phyloP scores from a whole-genome alignment of 1,284 basidiomycete species.

The Neotropicomus parvogracilis region DNA sequence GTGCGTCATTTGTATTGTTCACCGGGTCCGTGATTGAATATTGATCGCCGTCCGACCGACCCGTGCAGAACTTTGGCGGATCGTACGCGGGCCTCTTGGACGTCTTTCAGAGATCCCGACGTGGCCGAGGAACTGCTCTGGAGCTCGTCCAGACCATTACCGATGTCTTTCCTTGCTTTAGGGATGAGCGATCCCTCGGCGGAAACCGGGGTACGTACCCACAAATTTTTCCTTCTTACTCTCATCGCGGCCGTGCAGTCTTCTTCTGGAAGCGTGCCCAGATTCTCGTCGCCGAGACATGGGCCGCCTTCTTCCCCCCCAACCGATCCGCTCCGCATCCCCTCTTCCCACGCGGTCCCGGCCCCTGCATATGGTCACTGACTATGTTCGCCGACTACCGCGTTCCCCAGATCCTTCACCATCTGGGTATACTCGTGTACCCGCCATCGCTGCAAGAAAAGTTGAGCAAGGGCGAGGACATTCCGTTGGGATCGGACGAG shows the following conservation, averaged over 20 bases:
- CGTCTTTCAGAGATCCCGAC: conserved; percentile 52
- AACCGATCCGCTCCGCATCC: conserved; percentile 49
- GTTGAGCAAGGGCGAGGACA: conserved; percentile 40
- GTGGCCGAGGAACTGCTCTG: conserved; percentile 58
- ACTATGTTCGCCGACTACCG: conserved; percentile 90
- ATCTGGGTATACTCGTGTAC: conserved; percentile 69
- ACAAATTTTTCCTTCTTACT: not conserved
- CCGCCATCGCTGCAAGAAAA: conserved; percentile 50
- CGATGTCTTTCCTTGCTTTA: conserved; percentile 70
- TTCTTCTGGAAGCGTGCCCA: conserved; percentile 83
- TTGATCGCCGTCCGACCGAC: conserved; percentile 9
- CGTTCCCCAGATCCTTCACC: conserved; percentile 80
- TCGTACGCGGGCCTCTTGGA: conserved; percentile 66
- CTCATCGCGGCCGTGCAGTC: conserved; percentile 40
- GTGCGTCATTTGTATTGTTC: conserved; percentile 39
- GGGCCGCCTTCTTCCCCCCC: conserved; percentile 74
- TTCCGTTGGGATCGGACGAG: conserved; percentile 57
- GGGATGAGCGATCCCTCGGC: conserved; percentile 60
- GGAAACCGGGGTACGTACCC: conserved; percentile 50
- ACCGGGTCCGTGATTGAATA: conserved; percentile 2
- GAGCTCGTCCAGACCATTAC: conserved; percentile 69
- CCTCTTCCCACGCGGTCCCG: conserved; percentile 55
- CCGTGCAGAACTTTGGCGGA: conserved; percentile 59
- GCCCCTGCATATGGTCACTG: conserved; percentile 58
- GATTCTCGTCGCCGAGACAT: conserved; percentile 79